Evolutionary conservation across 495 filamentous ascomycete species (phyloP), one percentile per base, ranked within the genome.

Genomic region (Podospora tetraspora): DNA sequence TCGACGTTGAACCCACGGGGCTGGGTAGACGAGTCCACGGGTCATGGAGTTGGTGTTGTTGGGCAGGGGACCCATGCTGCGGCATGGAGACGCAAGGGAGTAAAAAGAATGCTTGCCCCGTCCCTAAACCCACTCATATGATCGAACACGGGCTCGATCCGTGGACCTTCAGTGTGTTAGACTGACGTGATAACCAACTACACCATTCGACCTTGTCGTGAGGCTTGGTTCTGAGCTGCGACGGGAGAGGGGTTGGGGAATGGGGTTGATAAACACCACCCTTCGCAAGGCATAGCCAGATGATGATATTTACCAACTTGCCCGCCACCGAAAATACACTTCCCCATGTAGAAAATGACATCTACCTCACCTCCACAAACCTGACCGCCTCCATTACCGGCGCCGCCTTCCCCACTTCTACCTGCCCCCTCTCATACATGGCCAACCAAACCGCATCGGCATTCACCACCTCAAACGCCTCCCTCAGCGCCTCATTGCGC

Each of bases 391-490:
- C 77, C 64, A 84, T 67, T 1, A 72, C 70, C 30, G 81, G 82
- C 62, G 69, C 73, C n/a, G 72, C 69, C 61, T 72, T 70, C 69
- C 68, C 61, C 63, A 52, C 43, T 6, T 72, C 70, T 66, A 80
- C 71, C 69, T 71, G 67, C 59, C 82, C 81, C 52, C 72, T 69
- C 61, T 77, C 73, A 71, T 81, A 81, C 79, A 84, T 72, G 65
- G 84, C 76, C 70, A 92, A 75, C 92, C 92, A 94, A 16, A 93
- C 86, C 3, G 88, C 88, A 79, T 94, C 90, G 9, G 85, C 79
- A 76, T 93, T 91, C 52, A 86, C 74, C 6, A 73, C 74, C 72
- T 88, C 85, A 30, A 93, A 69, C 16, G 85, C 86, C 43, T 74
- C 74, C 61, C 78, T 79, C 12, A 90, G 75, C 68, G 86, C 82